These are phyloP conservation scores for Kuraishia hungarica DNA, from an alignment of 805 yeast genomes.

Conservation along the genomic window DNA sequence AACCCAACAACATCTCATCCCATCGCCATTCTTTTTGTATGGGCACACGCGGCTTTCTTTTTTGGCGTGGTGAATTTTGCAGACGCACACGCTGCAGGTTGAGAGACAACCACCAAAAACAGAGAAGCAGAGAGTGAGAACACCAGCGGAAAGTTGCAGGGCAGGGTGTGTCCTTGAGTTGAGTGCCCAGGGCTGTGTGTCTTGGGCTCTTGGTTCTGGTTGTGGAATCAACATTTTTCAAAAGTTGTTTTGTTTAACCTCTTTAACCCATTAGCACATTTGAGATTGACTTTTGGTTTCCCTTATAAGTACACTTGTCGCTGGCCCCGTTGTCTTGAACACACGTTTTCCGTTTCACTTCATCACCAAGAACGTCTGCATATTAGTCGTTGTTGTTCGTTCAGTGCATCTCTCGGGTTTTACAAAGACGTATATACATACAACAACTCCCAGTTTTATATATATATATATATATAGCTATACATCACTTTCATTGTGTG, in stretches of 20 bases:
- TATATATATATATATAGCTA: too few species aligned
- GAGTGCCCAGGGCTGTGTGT: background rate
- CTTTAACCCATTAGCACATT: background rate
- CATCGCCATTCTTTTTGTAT: background rate
- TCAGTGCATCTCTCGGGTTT: background rate
- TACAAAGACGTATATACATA: too few species aligned
- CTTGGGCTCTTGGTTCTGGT: too few species aligned
- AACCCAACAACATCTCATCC: background rate
- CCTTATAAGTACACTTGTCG: background rate
- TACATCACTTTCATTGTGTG: too few species aligned
- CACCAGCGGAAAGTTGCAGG: background rate
- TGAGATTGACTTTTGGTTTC: background rate
- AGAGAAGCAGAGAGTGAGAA: background rate
- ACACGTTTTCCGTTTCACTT: background rate
- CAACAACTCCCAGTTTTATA: too few species aligned
- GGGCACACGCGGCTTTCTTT: background rate
- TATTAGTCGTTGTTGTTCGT: background rate
- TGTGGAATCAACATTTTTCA: background rate
- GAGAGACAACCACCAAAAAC: background rate
- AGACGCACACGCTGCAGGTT: background rate
- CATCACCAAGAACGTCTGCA: background rate
- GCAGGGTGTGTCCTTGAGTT: background rate
- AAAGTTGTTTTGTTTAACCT: background rate
- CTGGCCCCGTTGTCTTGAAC: background rate
- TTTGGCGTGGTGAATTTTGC: background rate